These are phyloP conservation scores for Globisporangium cederbergense DNA, from an alignment of 352 stramenopile genomes.

Conservation along the genomic window DNA sequence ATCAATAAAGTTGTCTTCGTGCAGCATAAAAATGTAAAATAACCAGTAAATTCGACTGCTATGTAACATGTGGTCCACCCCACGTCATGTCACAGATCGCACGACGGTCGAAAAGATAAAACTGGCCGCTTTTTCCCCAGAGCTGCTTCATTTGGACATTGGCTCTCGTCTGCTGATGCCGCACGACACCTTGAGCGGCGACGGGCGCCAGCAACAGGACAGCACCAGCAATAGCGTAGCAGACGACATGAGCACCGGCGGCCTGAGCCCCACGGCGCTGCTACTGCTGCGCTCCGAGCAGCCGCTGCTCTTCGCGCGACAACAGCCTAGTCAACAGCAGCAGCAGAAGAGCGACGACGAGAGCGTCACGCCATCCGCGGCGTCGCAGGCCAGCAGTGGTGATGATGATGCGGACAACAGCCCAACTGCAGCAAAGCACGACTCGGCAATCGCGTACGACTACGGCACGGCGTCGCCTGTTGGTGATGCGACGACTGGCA, in stretches of 20 bases:
- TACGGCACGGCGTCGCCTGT: not conserved
- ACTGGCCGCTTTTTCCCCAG: not conserved
- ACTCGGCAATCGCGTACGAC: not conserved
- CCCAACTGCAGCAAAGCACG: not conserved
- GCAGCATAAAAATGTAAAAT: no score
- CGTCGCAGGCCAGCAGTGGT: not conserved
- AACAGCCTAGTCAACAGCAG: not conserved
- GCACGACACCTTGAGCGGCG: not conserved
- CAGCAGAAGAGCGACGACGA: not conserved
- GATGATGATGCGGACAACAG: not conserved
- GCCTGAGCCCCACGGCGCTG: not conserved
- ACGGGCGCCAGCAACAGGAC: not conserved
- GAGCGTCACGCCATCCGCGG: not conserved
- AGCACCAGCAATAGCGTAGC: not conserved
- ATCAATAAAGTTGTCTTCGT: no score
- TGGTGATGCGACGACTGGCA: not conserved
- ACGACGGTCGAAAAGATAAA: not conserved
- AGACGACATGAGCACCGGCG: not conserved
- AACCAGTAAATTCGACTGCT: no score
- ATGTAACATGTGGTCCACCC: not conserved
- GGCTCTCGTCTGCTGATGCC: not conserved
- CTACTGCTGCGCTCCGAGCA: slow-evolving; percentile 4
- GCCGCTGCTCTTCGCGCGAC: not conserved
- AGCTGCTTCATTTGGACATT: not conserved
- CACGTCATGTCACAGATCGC: not conserved